Evolutionary conservation across 2,329 filamentous ascomycete genomes (phyloP).

Genomic region (Beauveria pseudobassiana): DNA sequence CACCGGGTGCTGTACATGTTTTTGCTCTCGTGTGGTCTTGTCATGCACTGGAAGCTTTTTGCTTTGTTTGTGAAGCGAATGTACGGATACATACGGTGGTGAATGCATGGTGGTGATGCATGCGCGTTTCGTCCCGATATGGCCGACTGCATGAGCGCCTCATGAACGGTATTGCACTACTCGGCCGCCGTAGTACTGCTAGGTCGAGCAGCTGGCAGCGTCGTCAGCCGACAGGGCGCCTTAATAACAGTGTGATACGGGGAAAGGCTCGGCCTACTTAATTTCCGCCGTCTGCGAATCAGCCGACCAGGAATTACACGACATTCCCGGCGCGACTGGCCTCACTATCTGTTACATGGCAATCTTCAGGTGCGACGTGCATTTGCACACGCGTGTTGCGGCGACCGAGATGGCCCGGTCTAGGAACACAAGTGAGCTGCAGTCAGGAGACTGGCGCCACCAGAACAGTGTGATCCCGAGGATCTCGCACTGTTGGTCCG

Average conservation of each 20-base stretch:
- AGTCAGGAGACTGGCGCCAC: not conserved
- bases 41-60: not conserved
- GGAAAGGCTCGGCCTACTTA: not conserved
- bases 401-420: slow-evolving; percentile 4
- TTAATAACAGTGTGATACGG: not conserved
- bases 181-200: not conserved
- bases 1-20: slow-evolving; percentile 9
- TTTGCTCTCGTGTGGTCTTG: not conserved
- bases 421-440: not conserved
- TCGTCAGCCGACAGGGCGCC: not conserved
- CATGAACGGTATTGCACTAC: not conserved
- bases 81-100: not conserved
- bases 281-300: not conserved
- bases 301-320: slow-evolving; percentile 1
- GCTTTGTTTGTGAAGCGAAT: not conserved
- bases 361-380: not conserved
- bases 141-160: not conserved
- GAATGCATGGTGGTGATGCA: not conserved
- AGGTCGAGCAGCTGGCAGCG: not conserved
- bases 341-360: slow-evolving; percentile 2
- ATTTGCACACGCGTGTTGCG: not conserved
- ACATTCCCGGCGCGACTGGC: slow-evolving; percentile 3
- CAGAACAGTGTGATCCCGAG: not conserved
- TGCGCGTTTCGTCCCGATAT: not conserved
- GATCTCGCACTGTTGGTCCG: not conserved